phyloP scores from a whole-genome alignment of 495 filamentous ascomycete species.

The Aspergillus hancockii region DNA sequence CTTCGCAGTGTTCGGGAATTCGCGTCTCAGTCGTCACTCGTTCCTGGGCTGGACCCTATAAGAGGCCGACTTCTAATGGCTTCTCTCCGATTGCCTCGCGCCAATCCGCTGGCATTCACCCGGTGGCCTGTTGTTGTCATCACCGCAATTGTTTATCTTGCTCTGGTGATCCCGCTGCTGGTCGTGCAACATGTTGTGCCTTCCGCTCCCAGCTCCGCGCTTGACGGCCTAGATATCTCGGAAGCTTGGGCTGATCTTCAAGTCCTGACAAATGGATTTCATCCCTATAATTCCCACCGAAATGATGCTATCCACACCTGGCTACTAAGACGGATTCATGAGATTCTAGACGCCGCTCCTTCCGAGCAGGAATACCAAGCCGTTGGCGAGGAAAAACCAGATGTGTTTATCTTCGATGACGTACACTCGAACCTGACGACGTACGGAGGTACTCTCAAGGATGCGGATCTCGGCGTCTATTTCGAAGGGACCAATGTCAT shows the following conservation, averaged over 20 bases:
- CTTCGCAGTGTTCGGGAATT: slow-evolving; percentile 1
- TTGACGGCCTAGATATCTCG: slow-evolving; percentile 68
- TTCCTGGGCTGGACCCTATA: slow-evolving; percentile 1
- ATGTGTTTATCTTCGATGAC: slow-evolving; percentile 75
- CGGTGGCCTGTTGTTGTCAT: slow-evolving; percentile 73
- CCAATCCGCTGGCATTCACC: slow-evolving; percentile 62
- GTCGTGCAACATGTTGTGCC: slow-evolving; percentile 77
- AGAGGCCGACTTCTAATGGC: slow-evolving; percentile 31
- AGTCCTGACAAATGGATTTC: slow-evolving; percentile 70
- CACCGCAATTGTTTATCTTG: slow-evolving; percentile 67
- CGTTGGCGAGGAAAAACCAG: slow-evolving; percentile 30
- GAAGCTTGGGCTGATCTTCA: slow-evolving; percentile 88
- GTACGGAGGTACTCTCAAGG: slow-evolving; percentile 26
- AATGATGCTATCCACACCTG: slow-evolving; percentile 81
- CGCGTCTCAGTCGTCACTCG: slow-evolving; percentile 2
- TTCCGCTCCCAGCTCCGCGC: slow-evolving; percentile 57
- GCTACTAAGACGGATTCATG: slow-evolving; percentile 69
- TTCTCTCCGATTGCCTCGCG: slow-evolving; percentile 27
- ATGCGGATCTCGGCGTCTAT: slow-evolving; percentile 53
- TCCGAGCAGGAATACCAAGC: slow-evolving; percentile 13
- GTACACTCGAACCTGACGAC: slow-evolving; percentile 75
- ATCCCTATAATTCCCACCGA: slow-evolving; percentile 81
- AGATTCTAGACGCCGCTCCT: slow-evolving; percentile 62
- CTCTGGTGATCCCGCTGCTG: slow-evolving; percentile 67
- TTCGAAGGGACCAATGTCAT: slow-evolving; percentile 94